Evolutionary conservation across 441 rosid genomes (phyloP).

Genomic region (Macaranga tanarius): DNA sequence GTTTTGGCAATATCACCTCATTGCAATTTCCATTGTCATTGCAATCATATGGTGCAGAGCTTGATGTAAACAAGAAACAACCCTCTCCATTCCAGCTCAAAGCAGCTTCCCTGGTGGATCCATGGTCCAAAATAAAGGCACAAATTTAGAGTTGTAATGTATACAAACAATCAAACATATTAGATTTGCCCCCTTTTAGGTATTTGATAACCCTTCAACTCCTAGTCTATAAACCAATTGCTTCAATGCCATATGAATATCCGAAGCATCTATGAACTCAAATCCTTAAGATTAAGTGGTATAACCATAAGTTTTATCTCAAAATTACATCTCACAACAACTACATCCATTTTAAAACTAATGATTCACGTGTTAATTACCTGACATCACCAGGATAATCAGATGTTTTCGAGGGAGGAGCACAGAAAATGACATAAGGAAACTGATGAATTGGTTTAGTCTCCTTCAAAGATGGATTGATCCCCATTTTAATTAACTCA

Average conservation of each 20-base stretch:
- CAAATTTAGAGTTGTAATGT: neutral
- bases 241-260: neutral
- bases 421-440: conserved; percentile 84
- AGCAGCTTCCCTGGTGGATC: conserved; percentile 61
- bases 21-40: conserved; percentile 68
- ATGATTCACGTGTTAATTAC: conserved; percentile 34
- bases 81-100: conserved; percentile 87
- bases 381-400: conserved; percentile 85
- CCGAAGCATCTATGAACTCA: neutral
- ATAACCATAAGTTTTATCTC: too few relatives aligned
- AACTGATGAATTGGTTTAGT: conserved; percentile 39
- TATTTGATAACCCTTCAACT: neutral
- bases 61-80: conserved; percentile 82
- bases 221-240: neutral
- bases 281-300: neutral
- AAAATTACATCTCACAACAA: conserved; percentile 6
- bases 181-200: neutral
- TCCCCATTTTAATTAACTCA: conserved; percentile 68
- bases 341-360: neutral
- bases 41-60: conserved; percentile 82
- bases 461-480: conserved; percentile 63
- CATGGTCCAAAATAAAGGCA: conserved; percentile 14
- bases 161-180: neutral
- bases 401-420: conserved; percentile 75
- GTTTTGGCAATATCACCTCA: conserved; percentile 51